Conservation (phyloP, 192 early-diverging fungal species). For the Coemansia sp. region DNA sequence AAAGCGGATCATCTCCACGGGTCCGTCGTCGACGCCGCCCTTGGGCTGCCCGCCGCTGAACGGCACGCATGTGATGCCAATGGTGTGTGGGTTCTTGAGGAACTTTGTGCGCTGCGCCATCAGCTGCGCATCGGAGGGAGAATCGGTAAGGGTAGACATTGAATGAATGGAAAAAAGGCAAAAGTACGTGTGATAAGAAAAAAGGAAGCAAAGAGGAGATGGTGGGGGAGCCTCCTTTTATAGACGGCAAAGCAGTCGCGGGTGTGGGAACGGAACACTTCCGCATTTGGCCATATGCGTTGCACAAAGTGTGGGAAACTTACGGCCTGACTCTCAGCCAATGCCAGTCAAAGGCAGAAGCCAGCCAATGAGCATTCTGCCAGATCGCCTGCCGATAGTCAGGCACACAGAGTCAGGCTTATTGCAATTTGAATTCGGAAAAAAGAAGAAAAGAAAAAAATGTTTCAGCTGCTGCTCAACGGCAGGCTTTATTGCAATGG, state of each 20-base stretch:
- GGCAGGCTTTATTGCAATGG: too few species aligned
- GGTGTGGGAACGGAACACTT: not conserved
- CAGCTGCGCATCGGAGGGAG: constrained; percentile 30
- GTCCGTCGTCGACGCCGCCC: constrained; percentile 88
- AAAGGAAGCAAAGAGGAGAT: not conserved
- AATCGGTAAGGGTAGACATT: not conserved
- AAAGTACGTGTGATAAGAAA: not conserved
- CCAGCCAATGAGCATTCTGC: not conserved
- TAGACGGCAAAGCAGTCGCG: not conserved
- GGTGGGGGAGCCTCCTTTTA: constrained; percentile 20
- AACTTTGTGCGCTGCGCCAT: constrained; percentile 56
- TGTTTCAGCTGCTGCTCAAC: not conserved
- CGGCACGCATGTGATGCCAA: constrained; percentile 71
- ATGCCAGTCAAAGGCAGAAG: too few species aligned
- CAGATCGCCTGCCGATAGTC: constrained; percentile 7
- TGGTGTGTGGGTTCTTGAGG: constrained; percentile 59
- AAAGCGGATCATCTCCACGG: constrained; percentile 77
- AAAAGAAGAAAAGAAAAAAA: not conserved
- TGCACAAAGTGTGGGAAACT: constrained; percentile 1
- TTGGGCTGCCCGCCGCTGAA: constrained; percentile 81
- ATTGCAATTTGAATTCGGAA: not conserved
- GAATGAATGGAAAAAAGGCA: not conserved
- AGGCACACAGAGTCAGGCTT: not conserved
- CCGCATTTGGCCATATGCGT: not conserved
- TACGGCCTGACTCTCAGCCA: not conserved